Percentiles rank a stretch among this genome's conserved stretches.
These are phyloP conservation scores for Backusella circina DNA, from an alignment of 192 early-diverging fungal species.

Conservation along the genomic window DNA sequence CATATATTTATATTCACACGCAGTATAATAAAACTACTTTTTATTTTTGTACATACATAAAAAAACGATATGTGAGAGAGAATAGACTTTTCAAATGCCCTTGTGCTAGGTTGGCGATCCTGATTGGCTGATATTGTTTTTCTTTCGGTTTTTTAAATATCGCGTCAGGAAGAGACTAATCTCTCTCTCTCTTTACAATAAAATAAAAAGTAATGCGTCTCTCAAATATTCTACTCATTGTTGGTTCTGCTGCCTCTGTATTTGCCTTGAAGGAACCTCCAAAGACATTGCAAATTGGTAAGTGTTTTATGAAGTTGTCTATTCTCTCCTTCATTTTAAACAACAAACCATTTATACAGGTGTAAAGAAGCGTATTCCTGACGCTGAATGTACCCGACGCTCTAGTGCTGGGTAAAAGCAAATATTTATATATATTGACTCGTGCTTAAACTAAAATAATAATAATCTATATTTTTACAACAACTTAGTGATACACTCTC, in stretches of 20 bases:
- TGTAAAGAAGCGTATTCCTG: conserved; percentile 51
- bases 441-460: background rate
- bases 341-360: no score
- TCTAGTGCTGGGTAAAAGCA: conserved; percentile 32
- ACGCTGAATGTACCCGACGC: conserved; percentile 44
- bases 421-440: background rate
- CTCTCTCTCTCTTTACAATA: no score
- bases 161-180: no score
- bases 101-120: background rate
- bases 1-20: background rate
- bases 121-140: background rate
- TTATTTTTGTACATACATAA: background rate
- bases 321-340: no score
- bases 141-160: background rate
- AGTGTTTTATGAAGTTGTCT: no score
- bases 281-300: conserved; percentile 48
- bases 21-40: background rate
- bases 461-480: no score
- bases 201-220: background rate
- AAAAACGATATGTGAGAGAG: background rate
- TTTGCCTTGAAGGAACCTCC: conserved; percentile 37
- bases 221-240: background rate
- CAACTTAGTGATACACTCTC: conserved; percentile 55
- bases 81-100: background rate
- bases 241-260: background rate